A percentile compares a stretch with the other conserved stretches of the same genome.
These are phyloP conservation scores for Vigna hirtella DNA, from an alignment of 306 rosid species.

Conservation along the genomic window DNA sequence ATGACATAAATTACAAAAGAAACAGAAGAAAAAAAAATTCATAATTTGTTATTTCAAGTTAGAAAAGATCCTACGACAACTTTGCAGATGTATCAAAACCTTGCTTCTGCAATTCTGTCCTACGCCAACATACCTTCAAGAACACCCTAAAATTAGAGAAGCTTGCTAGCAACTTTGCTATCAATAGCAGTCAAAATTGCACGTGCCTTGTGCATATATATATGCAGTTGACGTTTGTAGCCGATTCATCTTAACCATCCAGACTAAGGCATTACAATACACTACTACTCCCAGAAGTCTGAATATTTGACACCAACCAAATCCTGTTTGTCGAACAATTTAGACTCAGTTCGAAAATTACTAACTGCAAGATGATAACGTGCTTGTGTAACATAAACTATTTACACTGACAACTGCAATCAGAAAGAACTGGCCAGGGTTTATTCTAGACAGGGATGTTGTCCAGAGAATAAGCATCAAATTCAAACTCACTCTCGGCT, in stretches of 20 bases:
- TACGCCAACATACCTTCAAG: constrained; percentile 55
- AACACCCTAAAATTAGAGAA: constrained; percentile 61
- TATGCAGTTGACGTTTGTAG: constrained; percentile 48
- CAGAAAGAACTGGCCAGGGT: constrained; percentile 40
- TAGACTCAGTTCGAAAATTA: constrained; percentile 45
- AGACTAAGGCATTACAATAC: constrained; percentile 48
- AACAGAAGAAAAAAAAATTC: constrained; percentile 40
- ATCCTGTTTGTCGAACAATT: constrained; percentile 47
- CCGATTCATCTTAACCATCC: constrained; percentile 50
- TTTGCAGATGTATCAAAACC: constrained; percentile 67
- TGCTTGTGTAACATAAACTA: constrained; percentile 62
- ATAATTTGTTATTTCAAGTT: constrained; percentile 63
- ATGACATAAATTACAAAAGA: constrained; percentile 35
- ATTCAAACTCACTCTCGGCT: constrained; percentile 78
- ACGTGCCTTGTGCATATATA: constrained; percentile 58
- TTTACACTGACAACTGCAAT: constrained; percentile 68
- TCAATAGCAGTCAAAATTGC: constrained; percentile 66
- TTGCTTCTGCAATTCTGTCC: constrained; percentile 57
- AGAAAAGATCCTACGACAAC: constrained; percentile 62
- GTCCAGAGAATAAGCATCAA: constrained; percentile 86
- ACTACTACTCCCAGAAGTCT: constrained; percentile 53
- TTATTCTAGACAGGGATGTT: constrained; percentile 77
- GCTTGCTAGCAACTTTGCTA: constrained; percentile 63
- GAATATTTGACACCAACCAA: constrained; percentile 52
- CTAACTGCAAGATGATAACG: constrained; percentile 55